phyloP scores from a whole-genome alignment of 2,329 filamentous ascomycete species.

The Phialophora verrucosa region DNA sequence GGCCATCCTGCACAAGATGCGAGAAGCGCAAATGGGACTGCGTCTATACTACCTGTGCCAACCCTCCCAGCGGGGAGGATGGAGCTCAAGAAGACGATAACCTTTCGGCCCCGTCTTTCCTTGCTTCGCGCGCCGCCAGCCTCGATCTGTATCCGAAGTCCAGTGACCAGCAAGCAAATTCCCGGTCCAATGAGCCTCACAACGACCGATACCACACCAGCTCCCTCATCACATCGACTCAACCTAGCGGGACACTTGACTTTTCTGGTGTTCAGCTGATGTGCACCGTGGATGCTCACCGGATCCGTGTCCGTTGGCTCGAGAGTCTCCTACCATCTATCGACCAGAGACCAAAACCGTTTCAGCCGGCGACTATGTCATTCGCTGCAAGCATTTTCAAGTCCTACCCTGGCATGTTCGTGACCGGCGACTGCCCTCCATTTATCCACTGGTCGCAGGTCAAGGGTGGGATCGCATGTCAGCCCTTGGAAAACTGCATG shows the following conservation, averaged over 20 bases:
- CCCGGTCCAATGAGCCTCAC: neutral
- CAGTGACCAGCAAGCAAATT: neutral
- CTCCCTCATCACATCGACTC: neutral
- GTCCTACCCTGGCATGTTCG: conserved; percentile 50
- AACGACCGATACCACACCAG: neutral
- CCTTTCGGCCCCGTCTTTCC: neutral
- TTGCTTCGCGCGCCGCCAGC: neutral
- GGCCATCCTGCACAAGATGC: conserved; percentile 25
- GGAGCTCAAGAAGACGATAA: neutral
- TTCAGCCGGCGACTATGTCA: conserved; percentile 46
- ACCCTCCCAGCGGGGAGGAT: neutral
- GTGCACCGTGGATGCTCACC: conserved; percentile 56
- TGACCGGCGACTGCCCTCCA: conserved; percentile 51
- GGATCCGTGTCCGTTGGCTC: conserved; percentile 58
- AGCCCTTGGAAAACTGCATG: conserved; percentile 51
- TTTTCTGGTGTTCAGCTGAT: conserved; percentile 42
- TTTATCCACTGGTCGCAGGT: conserved; percentile 54
- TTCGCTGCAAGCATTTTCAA: conserved; percentile 54
- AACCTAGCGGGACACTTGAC: conserved; percentile 6
- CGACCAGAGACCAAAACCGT: conserved; percentile 52
- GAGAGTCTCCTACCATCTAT: conserved; percentile 55
- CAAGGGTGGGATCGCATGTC: conserved; percentile 33
- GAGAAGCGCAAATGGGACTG: conserved; percentile 15
- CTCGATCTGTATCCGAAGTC: neutral
- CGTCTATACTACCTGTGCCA: conserved; percentile 7